A percentile compares a stretch with the other conserved stretches of the same genome.
phyloP scores from a whole-genome alignment of 1,284 basidiomycete genomes.

The Anthracocystis walkeri region DNA sequence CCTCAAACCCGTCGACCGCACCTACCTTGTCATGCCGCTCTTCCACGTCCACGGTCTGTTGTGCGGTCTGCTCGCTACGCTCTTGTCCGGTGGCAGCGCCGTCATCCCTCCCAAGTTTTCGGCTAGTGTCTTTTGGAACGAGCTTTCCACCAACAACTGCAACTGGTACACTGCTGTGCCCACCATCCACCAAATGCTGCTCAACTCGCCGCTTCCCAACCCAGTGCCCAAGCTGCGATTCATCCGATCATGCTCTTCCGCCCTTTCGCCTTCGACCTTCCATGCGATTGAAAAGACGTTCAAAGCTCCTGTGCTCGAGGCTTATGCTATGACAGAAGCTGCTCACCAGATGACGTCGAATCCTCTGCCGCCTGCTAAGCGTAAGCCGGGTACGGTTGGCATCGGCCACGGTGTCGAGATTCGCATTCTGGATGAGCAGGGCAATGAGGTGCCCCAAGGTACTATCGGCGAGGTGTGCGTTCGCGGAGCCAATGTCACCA shows the following conservation, averaged over 20 bases:
- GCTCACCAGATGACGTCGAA: constrained; percentile 72
- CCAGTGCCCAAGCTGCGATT: constrained; percentile 71
- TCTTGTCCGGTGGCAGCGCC: constrained; percentile 75
- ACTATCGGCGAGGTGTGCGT: constrained; percentile 72
- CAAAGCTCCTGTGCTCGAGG: constrained; percentile 72
- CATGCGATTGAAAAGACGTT: constrained; percentile 71
- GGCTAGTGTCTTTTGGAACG: constrained; percentile 75
- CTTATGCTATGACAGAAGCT: constrained; percentile 71
- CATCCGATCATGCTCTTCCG: constrained; percentile 72
- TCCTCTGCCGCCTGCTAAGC: constrained; percentile 68
- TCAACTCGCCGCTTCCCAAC: constrained; percentile 70
- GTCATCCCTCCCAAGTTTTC: constrained; percentile 76
- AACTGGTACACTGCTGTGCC: constrained; percentile 70
- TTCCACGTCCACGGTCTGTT: constrained; percentile 79
- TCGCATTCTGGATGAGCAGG: constrained; percentile 70
- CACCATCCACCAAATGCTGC: constrained; percentile 73
- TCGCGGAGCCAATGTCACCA: constrained; percentile 72
- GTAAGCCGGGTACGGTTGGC: constrained; percentile 72
- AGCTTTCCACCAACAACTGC: constrained; percentile 69
- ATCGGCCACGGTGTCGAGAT: constrained; percentile 72
- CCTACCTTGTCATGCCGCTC: constrained; percentile 77
- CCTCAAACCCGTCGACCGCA: constrained; percentile 71
- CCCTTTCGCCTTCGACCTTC: constrained; percentile 71
- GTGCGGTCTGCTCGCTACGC: constrained; percentile 76
- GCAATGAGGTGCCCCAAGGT: constrained; percentile 69